Percentiles rank a stretch among this genome's conserved stretches.
Evolutionary conservation across 2,329 filamentous ascomycete species (phyloP).

Genomic region (Rutstroemia sp.): DNA sequence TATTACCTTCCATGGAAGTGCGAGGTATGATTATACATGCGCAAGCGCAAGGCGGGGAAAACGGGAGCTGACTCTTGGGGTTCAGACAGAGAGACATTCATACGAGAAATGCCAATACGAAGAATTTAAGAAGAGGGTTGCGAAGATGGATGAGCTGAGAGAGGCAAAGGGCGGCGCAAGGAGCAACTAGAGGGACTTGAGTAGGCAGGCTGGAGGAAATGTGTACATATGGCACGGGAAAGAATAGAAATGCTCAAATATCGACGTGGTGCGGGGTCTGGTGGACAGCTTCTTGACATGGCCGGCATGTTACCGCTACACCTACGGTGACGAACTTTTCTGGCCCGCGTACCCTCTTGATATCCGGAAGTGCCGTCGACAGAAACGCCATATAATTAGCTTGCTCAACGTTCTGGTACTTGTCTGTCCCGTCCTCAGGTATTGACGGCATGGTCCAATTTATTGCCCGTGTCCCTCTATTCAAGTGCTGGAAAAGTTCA

Average conservation of each 20-base stretch:
- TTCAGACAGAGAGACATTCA: constrained; percentile 85
- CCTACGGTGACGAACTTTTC: too few relatives aligned
- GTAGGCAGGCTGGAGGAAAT: not conserved
- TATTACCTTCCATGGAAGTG: constrained; percentile 99
- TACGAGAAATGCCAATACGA: constrained; percentile 99
- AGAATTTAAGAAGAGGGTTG: constrained; percentile 96
- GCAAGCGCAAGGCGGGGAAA: not conserved
- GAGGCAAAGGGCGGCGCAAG: constrained; percentile 75
- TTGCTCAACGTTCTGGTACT: too few relatives aligned
- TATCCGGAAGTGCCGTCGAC: too few relatives aligned
- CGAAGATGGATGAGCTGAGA: constrained; percentile 96
- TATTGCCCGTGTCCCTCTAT: too few relatives aligned
- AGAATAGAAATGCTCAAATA: constrained; percentile 10
- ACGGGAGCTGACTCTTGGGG: constrained; percentile 12
- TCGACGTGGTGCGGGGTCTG: too few relatives aligned
- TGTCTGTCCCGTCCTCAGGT: too few relatives aligned
- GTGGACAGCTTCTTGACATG: too few relatives aligned
- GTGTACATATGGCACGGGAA: constrained; percentile 19
- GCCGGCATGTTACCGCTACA: too few relatives aligned
- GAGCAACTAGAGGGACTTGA: constrained; percentile 59
- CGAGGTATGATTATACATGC: constrained; percentile 56
- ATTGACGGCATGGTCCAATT: too few relatives aligned
- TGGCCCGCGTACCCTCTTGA: too few relatives aligned
- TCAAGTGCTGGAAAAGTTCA: too few relatives aligned
- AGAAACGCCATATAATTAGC: too few relatives aligned